These are phyloP conservation scores for Mycena rebaudengoi DNA, from an alignment of 768 basidiomycete genomes.

Conservation along the genomic window DNA sequence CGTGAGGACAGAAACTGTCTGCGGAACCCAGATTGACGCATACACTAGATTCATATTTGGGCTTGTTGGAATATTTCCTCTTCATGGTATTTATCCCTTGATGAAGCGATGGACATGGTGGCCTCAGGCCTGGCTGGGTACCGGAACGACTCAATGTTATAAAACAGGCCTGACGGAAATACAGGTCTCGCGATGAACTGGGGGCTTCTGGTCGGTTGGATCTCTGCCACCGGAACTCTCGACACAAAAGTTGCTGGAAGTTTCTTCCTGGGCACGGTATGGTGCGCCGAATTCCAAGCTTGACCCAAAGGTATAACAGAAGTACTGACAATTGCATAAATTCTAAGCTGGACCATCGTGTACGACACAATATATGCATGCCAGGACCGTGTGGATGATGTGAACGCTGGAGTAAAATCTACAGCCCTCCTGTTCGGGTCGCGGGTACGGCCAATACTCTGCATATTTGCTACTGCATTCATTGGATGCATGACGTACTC, in stretches of 20 bases:
- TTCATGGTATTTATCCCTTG: conserved; percentile 34
- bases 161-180: not conserved
- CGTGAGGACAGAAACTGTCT: no score
- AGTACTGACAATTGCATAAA: no score
- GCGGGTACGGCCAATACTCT: not conserved
- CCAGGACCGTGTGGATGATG: not conserved
- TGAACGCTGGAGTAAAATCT: not conserved
- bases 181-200: conserved; percentile 6
- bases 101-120: conserved; percentile 39
- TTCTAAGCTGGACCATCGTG: not conserved
- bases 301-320: no score
- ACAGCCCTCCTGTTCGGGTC: not conserved
- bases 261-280: conserved; percentile 1
- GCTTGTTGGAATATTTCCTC: conserved; percentile 27
- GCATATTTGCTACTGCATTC: not conserved
- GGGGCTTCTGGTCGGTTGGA: not conserved
- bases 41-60: conserved; percentile 31
- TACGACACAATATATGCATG: no score
- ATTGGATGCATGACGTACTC: not conserved
- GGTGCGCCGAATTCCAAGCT: no score
- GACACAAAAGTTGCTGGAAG: not conserved
- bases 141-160: not conserved
- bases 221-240: not conserved
- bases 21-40: no score
- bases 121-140: conserved; percentile 41